Base-by-base conservation (phyloP, 768 basidiomycete species). In the Krasilnikovozyma curviuscula region DNA sequence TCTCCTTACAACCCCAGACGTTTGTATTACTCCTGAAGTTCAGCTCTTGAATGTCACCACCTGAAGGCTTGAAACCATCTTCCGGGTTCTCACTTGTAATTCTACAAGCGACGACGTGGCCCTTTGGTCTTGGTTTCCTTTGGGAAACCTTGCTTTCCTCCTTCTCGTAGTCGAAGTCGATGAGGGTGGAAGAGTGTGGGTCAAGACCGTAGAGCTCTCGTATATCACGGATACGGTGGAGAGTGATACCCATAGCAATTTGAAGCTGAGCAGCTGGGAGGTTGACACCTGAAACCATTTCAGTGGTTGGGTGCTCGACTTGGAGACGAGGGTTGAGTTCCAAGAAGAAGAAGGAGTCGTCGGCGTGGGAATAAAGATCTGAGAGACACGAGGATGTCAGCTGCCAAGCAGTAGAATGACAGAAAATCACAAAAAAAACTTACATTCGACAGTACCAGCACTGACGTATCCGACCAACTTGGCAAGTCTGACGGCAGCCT, bases 81-180 rank as follows among this genome's bases (percentile, higher is more conserved):
- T 98, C 93, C 23, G 93, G 93, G 65, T 98, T 98, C 68, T 98
- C 93, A 28, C 89, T 91, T 6, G 93, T 98, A 65, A 98, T 97
- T 60, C 93, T 89, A 56, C 95, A 93, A 34, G 93, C 93, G 56
- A 98, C 83, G 55, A 97, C 93, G 62, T 98, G 93, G 28, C 93
- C 93, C 66, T 97, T 97, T 44, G 93, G 93, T 25, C 75, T 75
- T 33, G 93, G 93, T 66, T 83, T 93, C 57, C 91, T 82, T 65
- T 97, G 93, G 28, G 82, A 74, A 61, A 79, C 74, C 60, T 75
- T 78, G 18, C 81, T 79, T 46, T 83, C 85, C 16, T 91, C 89
- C 55, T 81, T 79, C 50, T 75, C 70, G 73, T 93, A 83, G 59
- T 95, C 89, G 56, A 98, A 98, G 66, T 98, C 93, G 59, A 98